phyloP scores from a whole-genome alignment of 129 eudicot genomes.

The Flaveria ramosissima region DNA sequence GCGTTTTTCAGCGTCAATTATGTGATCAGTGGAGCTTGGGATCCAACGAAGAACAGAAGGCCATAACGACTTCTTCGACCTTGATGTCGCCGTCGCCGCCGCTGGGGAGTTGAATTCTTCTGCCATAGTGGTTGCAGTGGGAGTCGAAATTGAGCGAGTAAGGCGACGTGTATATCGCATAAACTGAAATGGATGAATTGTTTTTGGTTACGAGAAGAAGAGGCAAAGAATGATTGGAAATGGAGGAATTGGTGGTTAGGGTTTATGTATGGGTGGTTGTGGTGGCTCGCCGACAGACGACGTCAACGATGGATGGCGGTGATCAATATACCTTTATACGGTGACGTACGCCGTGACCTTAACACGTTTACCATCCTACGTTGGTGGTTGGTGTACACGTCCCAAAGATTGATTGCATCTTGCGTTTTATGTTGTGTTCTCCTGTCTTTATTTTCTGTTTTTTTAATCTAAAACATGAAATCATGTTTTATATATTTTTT shows the following conservation, averaged over 20 bases:
- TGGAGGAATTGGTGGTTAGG: constrained; percentile 15
- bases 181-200: background rate
- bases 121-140: constrained; percentile 39
- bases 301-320: constrained; percentile 37
- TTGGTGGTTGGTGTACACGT: too few relatives aligned
- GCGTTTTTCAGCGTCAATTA: constrained; percentile 82
- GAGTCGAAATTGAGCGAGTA: constrained; percentile 25
- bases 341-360: constrained; percentile 27
- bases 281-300: constrained; percentile 13
- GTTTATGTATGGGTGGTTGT: constrained; percentile 12
- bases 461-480: too few relatives aligned
- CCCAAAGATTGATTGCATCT: too few relatives aligned
- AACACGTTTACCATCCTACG: too few relatives aligned
- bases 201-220: background rate
- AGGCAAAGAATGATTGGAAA: constrained; percentile 5
- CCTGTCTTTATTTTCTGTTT: too few relatives aligned
- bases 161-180: constrained; percentile 10
- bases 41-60: constrained; percentile 73
- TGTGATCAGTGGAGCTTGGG: constrained; percentile 89
- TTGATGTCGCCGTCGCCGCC: constrained; percentile 28
- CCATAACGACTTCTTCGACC: constrained; percentile 39
- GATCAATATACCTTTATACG: background rate
- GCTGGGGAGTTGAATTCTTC: constrained; percentile 50
- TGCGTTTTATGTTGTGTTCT: too few relatives aligned
- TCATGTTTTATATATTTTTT: too few relatives aligned